Evolutionary conservation across 2,329 filamentous ascomycete species (phyloP), one percentile per base, ranked within the genome.

Genomic region (Dothidotthia symphoricarpi): DNA sequence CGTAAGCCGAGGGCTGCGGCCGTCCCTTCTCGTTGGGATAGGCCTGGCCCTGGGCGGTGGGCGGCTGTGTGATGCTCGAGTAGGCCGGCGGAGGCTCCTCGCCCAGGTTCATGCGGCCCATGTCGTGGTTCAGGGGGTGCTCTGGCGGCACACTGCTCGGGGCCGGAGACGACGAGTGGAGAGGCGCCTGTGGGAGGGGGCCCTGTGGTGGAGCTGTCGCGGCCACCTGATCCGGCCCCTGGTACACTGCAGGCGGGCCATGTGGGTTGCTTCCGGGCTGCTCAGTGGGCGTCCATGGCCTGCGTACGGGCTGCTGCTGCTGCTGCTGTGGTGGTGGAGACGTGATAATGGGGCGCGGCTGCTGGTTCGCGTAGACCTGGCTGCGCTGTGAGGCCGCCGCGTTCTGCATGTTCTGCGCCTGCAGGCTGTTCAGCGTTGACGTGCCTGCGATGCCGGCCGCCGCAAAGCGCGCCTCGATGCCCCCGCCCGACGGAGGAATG

Each of bases 261-360:
- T 95, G 88, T 4, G 88, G 88, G 35, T 89, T 85, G 45, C 83
- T 84, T 22, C 88, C 89, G 1, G 90, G 89, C 40, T 83, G 78
- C 64, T 98, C 93, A 3, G 93, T 97, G 1, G 93, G 93, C 8
- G 91, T 97, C 93, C 91, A 97, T 19, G 90, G 90, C 31, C 91
- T 78, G 16, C 75, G 62, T 25, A 70, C 63, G 22, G 66, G 73
- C 31, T 68, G 66, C 30, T 69, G 69, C 56, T 66, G 66, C 41
- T 66, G 66, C 41, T 67, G 68, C 28, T 41, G 39, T 43, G 64
- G 62, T 50, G 59, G 56, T 24, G 71, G 70, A 38, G 71, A 69
- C 36, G 75, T 72, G 24, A 75, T 72, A 15, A 76, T 78, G 63
- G 61, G 62, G 17, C 64, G 63, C 28, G 69, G 65, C 46, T 65